Evolutionary conservation across 2,329 filamentous ascomycete species (phyloP).

Genomic region (Xylaria sp.): DNA sequence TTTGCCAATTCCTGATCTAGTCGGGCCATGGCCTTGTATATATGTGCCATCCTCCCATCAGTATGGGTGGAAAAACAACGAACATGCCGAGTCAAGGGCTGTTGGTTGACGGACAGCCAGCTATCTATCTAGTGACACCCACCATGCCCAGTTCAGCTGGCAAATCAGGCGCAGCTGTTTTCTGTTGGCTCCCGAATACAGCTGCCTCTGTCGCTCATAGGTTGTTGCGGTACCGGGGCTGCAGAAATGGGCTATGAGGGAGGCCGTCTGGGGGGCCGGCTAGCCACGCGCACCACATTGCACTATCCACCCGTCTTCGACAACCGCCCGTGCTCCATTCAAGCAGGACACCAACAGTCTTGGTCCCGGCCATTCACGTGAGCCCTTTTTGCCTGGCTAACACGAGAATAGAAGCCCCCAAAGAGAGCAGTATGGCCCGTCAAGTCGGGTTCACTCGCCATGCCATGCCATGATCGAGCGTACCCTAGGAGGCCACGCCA

Average conservation of each 20-base stretch:
- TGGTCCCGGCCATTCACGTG: constrained; percentile 8
- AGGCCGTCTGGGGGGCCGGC: constrained; percentile 1
- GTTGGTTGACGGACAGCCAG: constrained; percentile 7
- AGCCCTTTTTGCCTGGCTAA: neutral
- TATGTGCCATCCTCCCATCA: neutral
- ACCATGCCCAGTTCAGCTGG: constrained; percentile 13
- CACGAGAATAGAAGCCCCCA: neutral
- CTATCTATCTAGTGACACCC: constrained; percentile 13
- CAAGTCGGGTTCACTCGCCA: neutral
- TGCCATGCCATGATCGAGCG: neutral
- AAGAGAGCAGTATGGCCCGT: neutral
- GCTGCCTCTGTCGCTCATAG: constrained; percentile 1
- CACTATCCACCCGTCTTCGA: constrained; percentile 4
- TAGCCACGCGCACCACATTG: neutral
- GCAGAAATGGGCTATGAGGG: neutral
- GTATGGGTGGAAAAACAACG: neutral
- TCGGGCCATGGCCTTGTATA: neutral
- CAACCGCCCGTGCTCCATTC: neutral
- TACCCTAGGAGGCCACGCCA: neutral
- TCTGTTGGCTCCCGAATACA: constrained; percentile 23
- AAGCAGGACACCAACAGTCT: constrained; percentile 6
- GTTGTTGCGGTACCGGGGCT: constrained; percentile 6
- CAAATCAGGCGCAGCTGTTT: constrained; percentile 17
- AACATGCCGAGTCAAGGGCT: neutral
- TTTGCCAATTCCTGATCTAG: neutral